Conservation (phyloP, 78 protist species). For the Paulinella micropora region DNA sequence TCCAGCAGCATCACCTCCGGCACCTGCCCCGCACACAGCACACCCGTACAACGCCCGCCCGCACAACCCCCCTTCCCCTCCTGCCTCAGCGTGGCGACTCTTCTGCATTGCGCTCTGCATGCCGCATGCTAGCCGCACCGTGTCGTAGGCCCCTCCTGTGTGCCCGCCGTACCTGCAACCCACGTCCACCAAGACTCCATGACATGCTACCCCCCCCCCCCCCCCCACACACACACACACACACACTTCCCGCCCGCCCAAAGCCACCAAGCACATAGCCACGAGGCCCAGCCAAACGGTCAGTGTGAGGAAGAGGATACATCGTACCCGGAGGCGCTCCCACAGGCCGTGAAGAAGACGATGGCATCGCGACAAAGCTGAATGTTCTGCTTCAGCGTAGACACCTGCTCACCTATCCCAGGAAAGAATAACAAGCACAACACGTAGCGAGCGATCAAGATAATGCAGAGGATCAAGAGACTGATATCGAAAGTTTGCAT, state of each 20-base stretch:
- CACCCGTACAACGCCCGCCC: background rate
- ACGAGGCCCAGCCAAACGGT: no score
- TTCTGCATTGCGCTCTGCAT: background rate
- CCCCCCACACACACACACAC: no score
- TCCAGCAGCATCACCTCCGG: conserved; percentile 13
- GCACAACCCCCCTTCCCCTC: background rate
- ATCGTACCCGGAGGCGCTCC: background rate
- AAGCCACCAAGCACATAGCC: no score
- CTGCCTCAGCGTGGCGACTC: background rate
- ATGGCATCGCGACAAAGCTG: conserved; percentile 24
- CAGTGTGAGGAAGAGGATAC: background rate
- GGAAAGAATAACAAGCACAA: background rate
- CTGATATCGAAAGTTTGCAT: background rate
- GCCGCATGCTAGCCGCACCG: background rate
- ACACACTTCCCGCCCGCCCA: no score
- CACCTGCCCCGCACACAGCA: conserved; percentile 13
- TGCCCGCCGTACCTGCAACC: background rate
- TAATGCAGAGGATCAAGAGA: background rate
- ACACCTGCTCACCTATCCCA: background rate
- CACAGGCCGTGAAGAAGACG: conserved; percentile 14
- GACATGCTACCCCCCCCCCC: no score
- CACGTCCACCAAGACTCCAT: no score
- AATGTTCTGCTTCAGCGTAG: background rate
- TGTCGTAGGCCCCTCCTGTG: conserved; percentile 21
- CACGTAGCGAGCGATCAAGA: background rate